Conservation (phyloP, 495 filamentous ascomycete species). For the Penicillium salamii region DNA sequence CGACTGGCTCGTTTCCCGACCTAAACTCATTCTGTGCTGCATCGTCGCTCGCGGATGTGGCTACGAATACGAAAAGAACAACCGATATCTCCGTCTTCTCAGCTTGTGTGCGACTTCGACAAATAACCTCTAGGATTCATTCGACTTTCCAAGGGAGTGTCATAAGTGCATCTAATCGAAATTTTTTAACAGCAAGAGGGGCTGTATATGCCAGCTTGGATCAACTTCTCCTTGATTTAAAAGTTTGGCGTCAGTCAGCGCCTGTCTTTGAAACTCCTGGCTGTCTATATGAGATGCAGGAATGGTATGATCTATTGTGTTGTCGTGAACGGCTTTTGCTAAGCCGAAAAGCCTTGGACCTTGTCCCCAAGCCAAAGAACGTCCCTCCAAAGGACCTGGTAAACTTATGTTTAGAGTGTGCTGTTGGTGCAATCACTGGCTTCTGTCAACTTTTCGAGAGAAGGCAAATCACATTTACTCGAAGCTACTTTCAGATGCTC, state of each 20-base stretch:
- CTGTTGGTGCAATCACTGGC: constrained; percentile 13
- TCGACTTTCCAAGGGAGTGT: constrained; percentile 12
- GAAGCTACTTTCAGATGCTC: constrained; percentile 31
- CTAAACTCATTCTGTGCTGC: constrained; percentile 14
- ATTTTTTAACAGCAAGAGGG: constrained; percentile 9
- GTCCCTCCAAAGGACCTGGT: constrained; percentile 22
- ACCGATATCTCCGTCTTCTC: constrained; percentile 28
- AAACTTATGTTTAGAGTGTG: constrained; percentile 18
- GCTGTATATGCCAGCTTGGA: constrained; percentile 20
- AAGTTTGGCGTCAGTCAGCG: constrained; percentile 18
- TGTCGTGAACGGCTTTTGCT: constrained; percentile 22
- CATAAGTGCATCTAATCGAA: background rate
- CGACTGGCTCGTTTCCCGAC: constrained; percentile 15
- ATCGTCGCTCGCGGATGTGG: constrained; percentile 1
- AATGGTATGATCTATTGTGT: constrained; percentile 26
- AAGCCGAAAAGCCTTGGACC: constrained; percentile 24
- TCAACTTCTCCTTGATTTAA: constrained; percentile 16
- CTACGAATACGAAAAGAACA: background rate
- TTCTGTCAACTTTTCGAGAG: constrained; percentile 24
- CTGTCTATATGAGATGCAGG: constrained; percentile 24
- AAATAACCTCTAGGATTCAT: constrained; percentile 28
- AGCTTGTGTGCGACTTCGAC: constrained; percentile 19
- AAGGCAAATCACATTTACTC: constrained; percentile 23
- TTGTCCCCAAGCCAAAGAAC: constrained; percentile 21
- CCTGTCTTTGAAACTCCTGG: constrained; percentile 17